These are phyloP conservation scores for Aquilaria yunnanensis DNA, from an alignment of 345 rosid genomes.

Conservation along the genomic window DNA sequence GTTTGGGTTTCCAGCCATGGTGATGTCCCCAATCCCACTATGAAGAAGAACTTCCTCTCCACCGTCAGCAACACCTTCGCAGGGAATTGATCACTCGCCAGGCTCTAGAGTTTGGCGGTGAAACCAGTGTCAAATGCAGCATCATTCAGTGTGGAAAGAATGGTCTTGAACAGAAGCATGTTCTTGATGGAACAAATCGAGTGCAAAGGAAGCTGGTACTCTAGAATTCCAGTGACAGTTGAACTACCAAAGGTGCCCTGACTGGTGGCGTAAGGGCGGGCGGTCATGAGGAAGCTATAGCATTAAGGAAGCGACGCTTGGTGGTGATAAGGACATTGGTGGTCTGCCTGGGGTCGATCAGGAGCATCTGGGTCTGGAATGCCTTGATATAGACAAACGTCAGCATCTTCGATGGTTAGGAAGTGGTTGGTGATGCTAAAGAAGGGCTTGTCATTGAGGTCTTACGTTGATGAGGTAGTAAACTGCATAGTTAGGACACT, in stretches of 20 bases:
- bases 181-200: slow-evolving; percentile 24
- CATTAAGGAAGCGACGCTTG: slow-evolving; percentile 30
- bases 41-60: slow-evolving; percentile 44
- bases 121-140: slow-evolving; percentile 42
- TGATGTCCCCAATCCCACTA: slow-evolving; percentile 47
- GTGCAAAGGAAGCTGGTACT: slow-evolving; percentile 26
- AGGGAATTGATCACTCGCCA: slow-evolving; percentile 33
- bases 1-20: slow-evolving; percentile 50
- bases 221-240: slow-evolving; percentile 30
- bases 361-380: slow-evolving; percentile 29
- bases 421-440: slow-evolving; percentile 48
- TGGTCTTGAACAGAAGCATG: slow-evolving; percentile 38
- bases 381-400: slow-evolving; percentile 36
- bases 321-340: slow-evolving; percentile 38
- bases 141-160: slow-evolving; percentile 49
- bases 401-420: slow-evolving; percentile 35
- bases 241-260: slow-evolving; percentile 50
- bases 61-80: slow-evolving; percentile 56
- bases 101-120: slow-evolving; percentile 39
- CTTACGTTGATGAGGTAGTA: slow-evolving; percentile 29
- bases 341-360: slow-evolving; percentile 43
- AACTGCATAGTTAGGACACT: too few species aligned
- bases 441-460: slow-evolving; percentile 51
- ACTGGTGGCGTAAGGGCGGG: slow-evolving; percentile 62
- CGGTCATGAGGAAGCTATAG: slow-evolving; percentile 47